Base-by-base conservation (phyloP, 2,329 filamentous ascomycete genomes). In the Penicillium brevicompactum region DNA sequence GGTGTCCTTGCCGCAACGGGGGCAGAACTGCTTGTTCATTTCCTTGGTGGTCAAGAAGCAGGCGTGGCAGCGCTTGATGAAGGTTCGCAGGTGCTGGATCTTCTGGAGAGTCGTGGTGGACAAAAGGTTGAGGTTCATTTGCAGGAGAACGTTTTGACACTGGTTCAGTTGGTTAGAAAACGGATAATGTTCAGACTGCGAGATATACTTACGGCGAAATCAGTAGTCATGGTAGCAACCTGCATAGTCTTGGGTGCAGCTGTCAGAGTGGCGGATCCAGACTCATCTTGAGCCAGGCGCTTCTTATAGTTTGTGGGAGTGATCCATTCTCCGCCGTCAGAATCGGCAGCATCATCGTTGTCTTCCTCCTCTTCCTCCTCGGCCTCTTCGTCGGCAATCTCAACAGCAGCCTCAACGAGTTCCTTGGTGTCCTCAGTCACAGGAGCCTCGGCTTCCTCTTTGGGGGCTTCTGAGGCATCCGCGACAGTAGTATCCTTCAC, bases 111-210 rank as follows among this genome's bases (percentile, higher is more conserved):
- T 83, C 0, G 74, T 74, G 6, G 90, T 84, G 0, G 92, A 92
- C 55, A 97, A 83, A 10, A 97, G 85, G 70, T 94, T 91, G 46
- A 99, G 84, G 77, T 97, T 96, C 80, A 97, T 95, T 65, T 95
- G 91, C 4, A 99, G 83, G 2, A 94, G 84, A 7, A 97, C 92
- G 72, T 97, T 97, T 78, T 97, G 93, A 51, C 72, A 75, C 72
- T 75, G 31, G n/a, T 13, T 7, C 2, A 9, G 2, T 32, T 31
- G 4, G 55, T 67, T 42, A 66, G 54, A 8, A 42, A 24, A 42
- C 5, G 46, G 5, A 14, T 11, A 27, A 32, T 18, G n/a, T 9
- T 10, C 7, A n/a, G 10, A 30, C 1, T 11, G 5, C n/a, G 14
- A 10, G 16, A 16, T 31, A 30, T 21, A 66, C 72, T 56, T 91